Evolutionary conservation across 345 rosid genomes (phyloP).

Genomic region (Litchi chinensis): DNA sequence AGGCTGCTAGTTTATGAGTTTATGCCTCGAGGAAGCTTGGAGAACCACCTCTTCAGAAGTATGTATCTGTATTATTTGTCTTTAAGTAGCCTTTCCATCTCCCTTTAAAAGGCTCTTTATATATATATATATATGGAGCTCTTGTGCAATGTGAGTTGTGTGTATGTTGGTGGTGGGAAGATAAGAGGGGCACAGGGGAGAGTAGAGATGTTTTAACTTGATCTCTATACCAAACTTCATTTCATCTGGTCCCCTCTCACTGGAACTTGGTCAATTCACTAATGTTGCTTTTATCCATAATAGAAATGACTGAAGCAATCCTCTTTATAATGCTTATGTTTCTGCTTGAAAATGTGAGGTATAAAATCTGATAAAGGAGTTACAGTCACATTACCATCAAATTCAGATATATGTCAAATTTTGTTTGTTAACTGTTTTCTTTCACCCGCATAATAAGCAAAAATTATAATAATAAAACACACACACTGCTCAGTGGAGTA

Average conservation of each 20-base stretch:
- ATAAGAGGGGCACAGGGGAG: not conserved
- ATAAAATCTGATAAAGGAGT: not conserved
- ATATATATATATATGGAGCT: too few relatives aligned
- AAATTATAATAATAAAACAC: too few relatives aligned
- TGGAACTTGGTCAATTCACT: not conserved
- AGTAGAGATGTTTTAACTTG: not conserved
- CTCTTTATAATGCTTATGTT: not conserved
- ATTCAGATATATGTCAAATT: not conserved
- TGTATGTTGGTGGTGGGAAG: not conserved
- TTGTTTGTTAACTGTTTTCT: too few relatives aligned
- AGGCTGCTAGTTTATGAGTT: slow-evolving; percentile 67
- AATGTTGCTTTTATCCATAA: not conserved
- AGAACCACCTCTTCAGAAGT: slow-evolving; percentile 71
- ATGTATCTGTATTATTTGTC: slow-evolving; percentile 8
- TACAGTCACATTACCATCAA: not conserved
- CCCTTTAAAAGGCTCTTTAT: not conserved
- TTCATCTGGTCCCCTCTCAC: not conserved
- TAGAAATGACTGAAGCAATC: not conserved
- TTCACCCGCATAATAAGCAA: too few relatives aligned
- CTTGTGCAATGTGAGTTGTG: not conserved
- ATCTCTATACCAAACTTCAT: not conserved
- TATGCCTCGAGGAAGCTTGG: slow-evolving; percentile 74
- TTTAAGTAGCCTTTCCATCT: slow-evolving; percentile 2
- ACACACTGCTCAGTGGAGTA: not conserved
- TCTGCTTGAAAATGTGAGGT: not conserved